Evolutionary conservation across 306 rosid genomes (phyloP), one percentile per base, ranked within the genome.

Genomic region (Prunus mira): DNA sequence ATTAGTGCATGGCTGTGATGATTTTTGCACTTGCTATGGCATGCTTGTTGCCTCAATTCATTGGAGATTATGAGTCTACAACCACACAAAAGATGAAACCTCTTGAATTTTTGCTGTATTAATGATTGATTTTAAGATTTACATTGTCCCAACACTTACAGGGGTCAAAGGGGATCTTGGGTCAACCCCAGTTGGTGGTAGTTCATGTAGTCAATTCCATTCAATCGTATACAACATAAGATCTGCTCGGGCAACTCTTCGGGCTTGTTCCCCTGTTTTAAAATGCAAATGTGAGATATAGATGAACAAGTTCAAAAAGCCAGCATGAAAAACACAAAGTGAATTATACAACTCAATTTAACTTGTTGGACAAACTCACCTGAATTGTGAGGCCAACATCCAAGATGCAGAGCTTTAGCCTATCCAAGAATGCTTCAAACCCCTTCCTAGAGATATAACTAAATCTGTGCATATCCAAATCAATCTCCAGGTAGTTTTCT

Each of bases 321-420:
- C 52, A 79, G 49, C 1, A 43, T 2, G 15, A 46, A 58, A 55
- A 13, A 49, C 6, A 46, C 27, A 68, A 74, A 20, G n/a, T 19
- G 19, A 3, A 15, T 12, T 20, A 12, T 9, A n/a, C 12, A 45
- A 32, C 13, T 14, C 11, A 34, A 38, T 61, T 12, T 22, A 43
- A 63, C 52, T 78, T 47, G 49, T 32, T 43, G 46, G 24, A 10
- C 20, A 34, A 15, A 76, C 86, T 86, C 80, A 84, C 99, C 98
- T 96, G 99, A 87, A 96, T 92, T 70, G 98, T 92, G 84, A 96
- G 97, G 74, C 99, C 99, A 71, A 96, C 90, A 64, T 92, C 99
- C 73, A 96, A 85, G 78, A 84, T 57, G 79, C 99, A 92, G 68
- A 74, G 43, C 84, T 92, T 96, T 78, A 96, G 86, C 85, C 98